Evolutionary conservation across 73 alveolate genomes (phyloP).

Genomic region (Paramecium tetraurelia): DNA sequence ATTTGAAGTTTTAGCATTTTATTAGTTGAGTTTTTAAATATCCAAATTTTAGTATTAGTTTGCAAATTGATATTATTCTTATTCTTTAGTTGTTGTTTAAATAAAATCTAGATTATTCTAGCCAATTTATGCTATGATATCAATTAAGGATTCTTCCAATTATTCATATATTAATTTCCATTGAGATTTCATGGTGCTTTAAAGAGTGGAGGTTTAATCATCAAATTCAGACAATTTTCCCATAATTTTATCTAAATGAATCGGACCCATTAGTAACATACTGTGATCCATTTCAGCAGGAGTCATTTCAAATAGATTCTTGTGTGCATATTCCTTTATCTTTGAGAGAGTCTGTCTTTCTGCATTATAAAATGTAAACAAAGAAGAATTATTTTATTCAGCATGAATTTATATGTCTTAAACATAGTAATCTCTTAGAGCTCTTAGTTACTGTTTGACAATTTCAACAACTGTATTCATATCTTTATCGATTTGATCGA

Average conservation of each 20-base stretch:
- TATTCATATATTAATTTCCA: slow-evolving; percentile 14
- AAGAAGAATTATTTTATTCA: background rate
- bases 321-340: background rate
- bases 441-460: background rate
- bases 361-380: background rate
- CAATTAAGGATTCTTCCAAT: background rate
- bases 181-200: background rate
- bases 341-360: background rate
- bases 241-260: background rate
- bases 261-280: background rate
- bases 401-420: background rate
- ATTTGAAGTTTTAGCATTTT: background rate
- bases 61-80: background rate
- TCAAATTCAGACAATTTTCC: background rate
- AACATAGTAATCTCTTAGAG: background rate
- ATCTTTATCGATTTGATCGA: slow-evolving; percentile 2
- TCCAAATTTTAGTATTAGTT: background rate
- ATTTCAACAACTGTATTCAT: background rate
- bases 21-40: background rate
- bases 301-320: slow-evolving; percentile 46
- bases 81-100: background rate
- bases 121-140: background rate
- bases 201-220: background rate
- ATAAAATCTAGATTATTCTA: background rate
- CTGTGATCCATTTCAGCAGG: slow-evolving; percentile 49